Evolutionary conservation across 768 basidiomycete species (phyloP).

Genomic region (Mycena polygramma): DNA sequence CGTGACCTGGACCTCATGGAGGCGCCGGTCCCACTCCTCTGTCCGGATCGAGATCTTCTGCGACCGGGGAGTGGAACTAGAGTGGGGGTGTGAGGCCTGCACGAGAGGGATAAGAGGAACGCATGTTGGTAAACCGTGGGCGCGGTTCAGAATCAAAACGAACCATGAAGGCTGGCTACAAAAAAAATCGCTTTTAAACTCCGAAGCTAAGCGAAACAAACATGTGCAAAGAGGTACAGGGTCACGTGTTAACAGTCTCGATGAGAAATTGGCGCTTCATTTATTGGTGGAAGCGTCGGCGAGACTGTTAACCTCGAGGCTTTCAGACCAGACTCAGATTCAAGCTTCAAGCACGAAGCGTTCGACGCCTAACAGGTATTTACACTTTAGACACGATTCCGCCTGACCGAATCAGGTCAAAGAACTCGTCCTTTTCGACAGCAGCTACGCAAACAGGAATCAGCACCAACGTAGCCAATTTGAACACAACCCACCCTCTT

Average conservation of each 20-base stretch:
- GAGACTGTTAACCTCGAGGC: not conserved
- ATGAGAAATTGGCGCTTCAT: not conserved
- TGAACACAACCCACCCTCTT: conserved; percentile 64
- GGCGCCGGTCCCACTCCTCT: conserved; percentile 88
- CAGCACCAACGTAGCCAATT: conserved; percentile 29
- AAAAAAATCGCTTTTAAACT: conserved; percentile 13
- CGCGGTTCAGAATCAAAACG: conserved; percentile 4
- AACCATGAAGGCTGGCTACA: conserved; percentile 13
- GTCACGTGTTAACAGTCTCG: not conserved
- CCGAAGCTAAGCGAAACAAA: conserved; percentile 4
- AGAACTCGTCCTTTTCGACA: conserved; percentile 81
- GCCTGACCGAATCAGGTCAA: conserved; percentile 87
- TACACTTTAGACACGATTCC: conserved; percentile 81
- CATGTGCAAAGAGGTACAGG: conserved; percentile 6
- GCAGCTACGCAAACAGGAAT: conserved; percentile 52
- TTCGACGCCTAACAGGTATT: conserved; percentile 12
- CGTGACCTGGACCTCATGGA: conserved; percentile 85
- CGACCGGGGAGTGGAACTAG: conserved; percentile 46
- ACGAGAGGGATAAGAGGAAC: conserved; percentile 2
- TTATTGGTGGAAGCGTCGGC: not conserved
- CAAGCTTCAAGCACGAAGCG: not conserved
- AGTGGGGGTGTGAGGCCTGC: conserved; percentile 24
- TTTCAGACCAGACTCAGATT: not conserved
- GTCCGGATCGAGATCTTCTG: conserved; percentile 74
- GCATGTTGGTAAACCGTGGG: conserved; percentile 8